Conservation (phyloP, 768 basidiomycete genomes). For the Tylopilus cervinicoccineus region DNA sequence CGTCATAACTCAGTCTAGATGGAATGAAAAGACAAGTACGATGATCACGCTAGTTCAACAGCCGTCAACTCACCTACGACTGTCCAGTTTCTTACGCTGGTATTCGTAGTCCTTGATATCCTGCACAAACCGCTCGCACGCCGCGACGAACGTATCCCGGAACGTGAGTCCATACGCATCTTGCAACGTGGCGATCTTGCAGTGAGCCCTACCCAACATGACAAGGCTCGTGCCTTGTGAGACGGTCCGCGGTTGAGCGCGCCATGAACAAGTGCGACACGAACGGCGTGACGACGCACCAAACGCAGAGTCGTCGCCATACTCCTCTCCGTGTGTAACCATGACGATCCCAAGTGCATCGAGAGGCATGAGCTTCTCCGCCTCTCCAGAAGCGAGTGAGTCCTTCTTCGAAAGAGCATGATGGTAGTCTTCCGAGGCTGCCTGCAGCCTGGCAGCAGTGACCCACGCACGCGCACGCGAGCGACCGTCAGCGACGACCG, state of each 20-base stretch:
- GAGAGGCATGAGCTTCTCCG: constrained; percentile 68
- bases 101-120: constrained; percentile 82
- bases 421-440: constrained; percentile 70
- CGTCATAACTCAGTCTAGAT: constrained; percentile 69
- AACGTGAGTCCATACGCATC: constrained; percentile 74
- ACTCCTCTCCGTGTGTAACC: constrained; percentile 81
- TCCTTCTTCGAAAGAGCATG: constrained; percentile 67
- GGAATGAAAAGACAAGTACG: not conserved
- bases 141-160: constrained; percentile 66
- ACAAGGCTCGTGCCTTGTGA: constrained; percentile 64
- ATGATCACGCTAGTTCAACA: not conserved
- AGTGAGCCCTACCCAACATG: constrained; percentile 77
- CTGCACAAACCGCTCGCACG: constrained; percentile 60
- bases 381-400: constrained; percentile 54
- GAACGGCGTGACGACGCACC: constrained; percentile 42
- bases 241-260: not conserved
- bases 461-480: not conserved
- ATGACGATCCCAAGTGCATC: constrained; percentile 83
- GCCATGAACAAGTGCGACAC: not conserved
- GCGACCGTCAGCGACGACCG: not conserved
- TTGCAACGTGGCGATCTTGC: constrained; percentile 80
- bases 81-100: constrained; percentile 83
- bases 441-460: constrained; percentile 49
- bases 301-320: constrained; percentile 70
- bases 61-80: constrained; percentile 53